Evolutionary conservation across 495 filamentous ascomycete genomes (phyloP), one percentile per base, ranked within the genome.

Genomic region (Penicillium egyptiacum): DNA sequence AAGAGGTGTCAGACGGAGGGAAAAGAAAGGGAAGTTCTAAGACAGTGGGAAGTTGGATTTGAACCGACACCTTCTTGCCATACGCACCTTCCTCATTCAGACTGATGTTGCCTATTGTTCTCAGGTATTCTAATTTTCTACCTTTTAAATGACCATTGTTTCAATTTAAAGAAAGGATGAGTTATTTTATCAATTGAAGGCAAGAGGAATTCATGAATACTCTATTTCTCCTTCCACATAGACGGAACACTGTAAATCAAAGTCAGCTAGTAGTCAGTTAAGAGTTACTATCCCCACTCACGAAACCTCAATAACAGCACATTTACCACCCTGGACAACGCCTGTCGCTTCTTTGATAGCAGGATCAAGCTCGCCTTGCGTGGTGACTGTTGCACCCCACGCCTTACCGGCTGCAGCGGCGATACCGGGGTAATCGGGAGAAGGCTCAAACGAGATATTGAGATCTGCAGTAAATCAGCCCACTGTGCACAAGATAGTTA

Each of bases 351-450:
- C 53, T 8, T 48, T 22, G 4, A 66, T 42, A 6, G 58, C 50
- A 14, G 53, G 40, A 30, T 59, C 58, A 16, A 66, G 42, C 1
- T 64, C 61, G 11, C 11, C 42, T 43, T 47, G 58, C 4, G 35
- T 33, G 10, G 41, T 61, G n/a, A 66, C 53, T 3, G 61, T 64
- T 11, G 55, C 58, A 8, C 55, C 55, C 64, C 64, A 66, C 1
- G 64, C 64, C 41, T 55, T 54, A 12, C 64, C 64, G 30, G 91
- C 89, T 6, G 90, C 91, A 72, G 89, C 86, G 0, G 91, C 91
- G 58, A 96, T 95, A 19, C 91, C 91, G 0, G 87, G 77, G 65
- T 91, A 96, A 65, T 96, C 90, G 1, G 91, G 91, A 1, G 81
- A 80, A 0, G 91, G 91, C 12, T 80, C 81, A 64, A 96, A 91